Base-by-base conservation (phyloP, 352 stramenopile species). In the Pythium aphanidermatum region DNA sequence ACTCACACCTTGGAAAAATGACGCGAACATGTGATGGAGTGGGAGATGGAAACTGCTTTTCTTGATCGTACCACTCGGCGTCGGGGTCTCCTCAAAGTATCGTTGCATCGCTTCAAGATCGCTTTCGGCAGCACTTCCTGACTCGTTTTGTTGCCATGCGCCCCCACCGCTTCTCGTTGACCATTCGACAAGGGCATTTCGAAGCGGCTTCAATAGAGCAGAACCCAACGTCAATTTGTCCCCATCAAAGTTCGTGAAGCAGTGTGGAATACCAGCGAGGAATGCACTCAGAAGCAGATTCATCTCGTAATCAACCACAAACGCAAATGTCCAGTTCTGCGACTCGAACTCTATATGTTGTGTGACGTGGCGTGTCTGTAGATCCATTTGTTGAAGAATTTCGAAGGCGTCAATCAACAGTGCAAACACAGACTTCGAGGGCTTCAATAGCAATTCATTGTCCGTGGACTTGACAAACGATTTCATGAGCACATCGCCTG, bases 321-420 rank as follows among this genome's bases (percentile, higher is more conserved):
- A 90, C 19, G 81, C 77, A 49, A 78, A 83, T 10, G 76, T 86
- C 81, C 81, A 92, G 49, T 83, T 85, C 48, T 87, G 67, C 11
- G 75, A 89, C 51, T 90, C 81, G 45, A 80, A 92, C 51, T 92
- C 81, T 46, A 92, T 77, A 58, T 92, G 81, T 8, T 69, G 63
- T 14, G 69, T 57, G 12, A 80, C 51, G 19, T 89, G 74, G 28
- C 78, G 74, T 31, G 65, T 70, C 45, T 92, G 81, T 5, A 87
- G 50, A 58, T 92, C 75, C 81, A 92, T 92, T 43, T 86, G 69
- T 51, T 92, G 81, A 25, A 92, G 60, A 24, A 72, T 39, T 26
- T 72, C 59, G 29, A 87, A 83, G 8, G 65, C 65, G 28, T 83
- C 57, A 17, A 92, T 71, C 3, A 89, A 55, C 31, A 78, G 52